Evolutionary conservation across 2,329 filamentous ascomycete genomes (phyloP), one percentile per base, ranked within the genome.

Genomic region (Diaporthe sp.): DNA sequence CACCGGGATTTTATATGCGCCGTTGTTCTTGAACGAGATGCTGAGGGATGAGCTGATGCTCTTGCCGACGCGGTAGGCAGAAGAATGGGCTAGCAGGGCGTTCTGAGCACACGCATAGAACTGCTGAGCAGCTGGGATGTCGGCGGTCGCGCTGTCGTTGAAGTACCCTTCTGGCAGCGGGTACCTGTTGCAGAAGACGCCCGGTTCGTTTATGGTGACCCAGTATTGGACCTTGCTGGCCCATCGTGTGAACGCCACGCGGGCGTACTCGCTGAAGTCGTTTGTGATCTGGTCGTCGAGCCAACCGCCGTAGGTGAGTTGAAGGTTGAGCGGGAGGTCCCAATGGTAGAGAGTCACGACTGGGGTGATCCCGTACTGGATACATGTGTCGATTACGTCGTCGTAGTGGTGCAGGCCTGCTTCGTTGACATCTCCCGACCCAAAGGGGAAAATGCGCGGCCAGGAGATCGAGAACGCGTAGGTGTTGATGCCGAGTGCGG

Each of bases 231-330:
- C 71, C 46, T 73, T 73, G 22, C 44, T 51, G 25, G 58, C 25
- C 71, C 71, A 73, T 34, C 58, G 34, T n/a, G 58, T 44, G 58
- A 73, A 65, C 0, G 17, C 71, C 25, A 51, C 44, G 17, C 71
- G 71, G 25, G 71, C 71, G 71, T 73, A 73, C 15, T 73, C 71
- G n/a, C 57, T 73, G 44, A 73, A 73, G 71, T 73, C 71, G 34
- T 6, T 55, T 3, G 39, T 65, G 58, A 73, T 73, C 71, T 55
- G 71, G n/a, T 73, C 71, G 31, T 55, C 12, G n/a, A 73, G 58
- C 71, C 71, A 73, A 1, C 71, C 71, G 12, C 71, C 71, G 15
- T 73, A 73, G 31, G 34, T 42, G 58, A 73, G 58, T 31, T 73
- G 71, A 2, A 73, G 71, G 37, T 22, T 73, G 19, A 73, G 71